Base-by-base conservation (phyloP, 176 grass and related monocot species). In the Carex cristatella region DNA sequence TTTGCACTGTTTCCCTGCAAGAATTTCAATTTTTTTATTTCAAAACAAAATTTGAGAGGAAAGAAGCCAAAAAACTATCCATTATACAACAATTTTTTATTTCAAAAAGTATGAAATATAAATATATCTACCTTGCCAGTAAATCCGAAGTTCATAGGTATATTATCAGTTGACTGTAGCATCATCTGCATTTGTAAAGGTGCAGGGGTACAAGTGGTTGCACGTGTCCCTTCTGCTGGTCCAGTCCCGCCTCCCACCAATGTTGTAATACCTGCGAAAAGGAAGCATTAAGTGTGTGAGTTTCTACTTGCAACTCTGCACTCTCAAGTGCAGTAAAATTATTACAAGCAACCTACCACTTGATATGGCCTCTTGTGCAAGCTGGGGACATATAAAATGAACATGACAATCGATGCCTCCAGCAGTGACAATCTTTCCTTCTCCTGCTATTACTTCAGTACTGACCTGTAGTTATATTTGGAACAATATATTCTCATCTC, bases 321-420 rank as follows among this genome's bases (percentile, higher is more conserved):
- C 51, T 56, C 74, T 33, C 51, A 57, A 16, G 53, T 66, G 0
- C 48, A 49, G 12, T 66, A 28, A 83, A 66, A 83, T 35, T 23
- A 40, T 60, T 65, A 85, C 70, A 91, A 84, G 40, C 89, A 40
- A 61, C 86, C 79, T 83, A 98, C 95, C 95, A 56, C 95, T 95
- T 88, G 91, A 92, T 71, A 95, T 95, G 51, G 95, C 86, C 86
- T 92, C 91, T 85, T 92, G 77, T 86, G 86, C 86, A 72, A 98
- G 83, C 61, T 98, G 93, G 74, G 95, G 95, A 60, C 95, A 98
- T 89, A 98, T 98, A 76, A 98, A 98, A 78, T 98, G 95, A 87
- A 98, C 88, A 90, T 98, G 95, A 83, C 89, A 93, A 75, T 98
- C 95, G 75, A 98, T 98, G 69, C 95, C 95, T 18, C 95, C 91